phyloP scores from a whole-genome alignment of 2,329 filamentous ascomycete species.

The Curvularia spicifera region DNA sequence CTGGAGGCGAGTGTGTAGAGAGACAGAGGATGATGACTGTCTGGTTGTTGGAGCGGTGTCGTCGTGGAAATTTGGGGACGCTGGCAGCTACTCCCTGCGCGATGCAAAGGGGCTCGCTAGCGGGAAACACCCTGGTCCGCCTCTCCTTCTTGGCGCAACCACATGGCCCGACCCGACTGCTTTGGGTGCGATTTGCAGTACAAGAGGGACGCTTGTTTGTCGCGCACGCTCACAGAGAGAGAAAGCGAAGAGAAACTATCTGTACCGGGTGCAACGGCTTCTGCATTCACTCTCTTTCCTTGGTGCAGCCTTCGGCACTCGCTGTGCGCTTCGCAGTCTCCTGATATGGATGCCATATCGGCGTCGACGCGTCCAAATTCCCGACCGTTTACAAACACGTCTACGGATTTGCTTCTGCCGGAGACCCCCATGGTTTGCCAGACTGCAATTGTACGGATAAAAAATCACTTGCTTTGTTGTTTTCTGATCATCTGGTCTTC shows the following conservation, averaged over 20 bases:
- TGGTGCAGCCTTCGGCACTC: background rate
- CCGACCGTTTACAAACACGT: background rate
- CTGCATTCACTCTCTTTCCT: background rate
- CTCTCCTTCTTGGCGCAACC: slow-evolving; percentile 40
- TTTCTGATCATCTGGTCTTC: background rate
- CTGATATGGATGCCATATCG: background rate
- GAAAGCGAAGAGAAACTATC: background rate
- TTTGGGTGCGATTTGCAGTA: slow-evolving; percentile 24
- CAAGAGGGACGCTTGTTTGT: background rate
- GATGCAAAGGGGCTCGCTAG: slow-evolving; percentile 52
- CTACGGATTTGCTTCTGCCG: background rate
- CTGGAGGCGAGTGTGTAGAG: slow-evolving; percentile 19
- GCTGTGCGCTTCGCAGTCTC: background rate
- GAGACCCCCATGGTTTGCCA: background rate
- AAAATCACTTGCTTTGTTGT: background rate
- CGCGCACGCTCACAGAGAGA: background rate
- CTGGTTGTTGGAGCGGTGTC: slow-evolving; percentile 39
- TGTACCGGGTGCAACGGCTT: background rate
- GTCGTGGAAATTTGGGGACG: slow-evolving; percentile 51
- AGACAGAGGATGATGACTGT: slow-evolving; percentile 26
- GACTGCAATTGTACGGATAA: background rate
- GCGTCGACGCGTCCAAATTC: background rate
- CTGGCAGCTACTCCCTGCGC: slow-evolving; percentile 48
- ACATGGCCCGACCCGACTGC: slow-evolving; percentile 33
- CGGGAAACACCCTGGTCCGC: slow-evolving; percentile 38